A percentile compares a stretch with the other conserved stretches of the same genome.
phyloP scores from a whole-genome alignment of 129 eudicot species.

The Flaveria linearis region DNA sequence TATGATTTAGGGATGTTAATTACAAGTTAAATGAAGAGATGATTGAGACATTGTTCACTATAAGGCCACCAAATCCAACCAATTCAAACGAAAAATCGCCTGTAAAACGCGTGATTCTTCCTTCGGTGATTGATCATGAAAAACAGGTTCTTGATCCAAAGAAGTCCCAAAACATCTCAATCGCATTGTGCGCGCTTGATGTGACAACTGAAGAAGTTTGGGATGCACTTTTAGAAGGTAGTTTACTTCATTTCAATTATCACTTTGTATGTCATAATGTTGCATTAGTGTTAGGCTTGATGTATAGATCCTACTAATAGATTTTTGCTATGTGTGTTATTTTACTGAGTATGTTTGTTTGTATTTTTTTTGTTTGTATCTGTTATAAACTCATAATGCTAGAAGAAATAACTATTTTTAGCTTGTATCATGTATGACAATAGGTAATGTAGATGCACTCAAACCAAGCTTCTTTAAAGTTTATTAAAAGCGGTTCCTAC shows the following conservation, averaged over 20 bases:
- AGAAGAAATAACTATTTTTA: not conserved
- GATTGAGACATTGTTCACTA: conserved; percentile 96
- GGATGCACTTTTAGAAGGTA: no score
- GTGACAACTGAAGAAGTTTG: no score
- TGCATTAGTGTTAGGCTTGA: no score
- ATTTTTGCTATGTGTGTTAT: not conserved
- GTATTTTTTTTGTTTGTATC: not conserved
- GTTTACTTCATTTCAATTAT: not conserved
- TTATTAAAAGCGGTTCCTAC: conserved; percentile 89
- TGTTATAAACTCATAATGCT: not conserved
- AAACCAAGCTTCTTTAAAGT: conserved; percentile 95
- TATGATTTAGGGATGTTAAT: conserved; percentile 26
- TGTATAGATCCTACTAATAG: no score
- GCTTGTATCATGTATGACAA: conserved; percentile 11
- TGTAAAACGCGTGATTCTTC: no score
- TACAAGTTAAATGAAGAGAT: conserved; percentile 94
- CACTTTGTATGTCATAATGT: not conserved
- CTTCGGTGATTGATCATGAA: no score
- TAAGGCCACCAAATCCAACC: no score
- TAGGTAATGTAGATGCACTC: conserved; percentile 81
- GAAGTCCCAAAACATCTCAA: no score
- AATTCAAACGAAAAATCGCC: no score
- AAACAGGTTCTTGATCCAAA: no score
- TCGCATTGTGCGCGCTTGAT: no score
- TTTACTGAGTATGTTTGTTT: not conserved